phyloP scores from a whole-genome alignment of 2,329 filamentous ascomycete genomes.

The Microcyclospora tardicrescens region DNA sequence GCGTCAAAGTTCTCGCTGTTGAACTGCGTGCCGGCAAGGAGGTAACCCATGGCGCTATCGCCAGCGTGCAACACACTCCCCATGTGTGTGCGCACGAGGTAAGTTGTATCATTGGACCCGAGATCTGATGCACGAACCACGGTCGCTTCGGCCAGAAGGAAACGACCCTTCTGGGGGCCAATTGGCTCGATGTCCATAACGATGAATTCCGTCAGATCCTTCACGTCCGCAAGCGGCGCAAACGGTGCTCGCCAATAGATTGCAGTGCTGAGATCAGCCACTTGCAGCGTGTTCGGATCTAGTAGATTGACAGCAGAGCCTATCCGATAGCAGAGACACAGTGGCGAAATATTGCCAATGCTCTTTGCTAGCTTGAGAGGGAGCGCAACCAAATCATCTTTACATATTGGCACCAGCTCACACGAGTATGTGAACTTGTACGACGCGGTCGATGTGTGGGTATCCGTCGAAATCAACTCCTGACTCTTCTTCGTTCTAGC shows the following conservation, averaged over 20 bases:
- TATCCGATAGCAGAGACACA: constrained; percentile 75
- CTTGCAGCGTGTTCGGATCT: constrained; percentile 84
- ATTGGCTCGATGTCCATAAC: constrained; percentile 85
- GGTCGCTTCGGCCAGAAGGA: constrained; percentile 73
- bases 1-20: constrained; percentile 80
- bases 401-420: constrained; percentile 87
- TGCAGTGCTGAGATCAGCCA: constrained; percentile 65
- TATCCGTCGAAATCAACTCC: constrained; percentile 85
- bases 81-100: constrained; percentile 82
- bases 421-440: constrained; percentile 92
- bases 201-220: constrained; percentile 81
- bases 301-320: constrained; percentile 82
- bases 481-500: constrained; percentile 72
- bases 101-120: constrained; percentile 72
- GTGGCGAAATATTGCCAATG: constrained; percentile 74
- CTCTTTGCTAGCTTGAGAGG: constrained; percentile 80
- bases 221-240: constrained; percentile 65
- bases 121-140: constrained; percentile 79
- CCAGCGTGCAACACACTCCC: constrained; percentile 75
- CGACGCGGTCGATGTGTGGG: constrained; percentile 76
- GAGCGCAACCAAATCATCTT: constrained; percentile 89
- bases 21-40: constrained; percentile 78
- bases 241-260: constrained; percentile 92
- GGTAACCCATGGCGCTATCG: constrained; percentile 90
- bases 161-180: constrained; percentile 64